These are phyloP conservation scores for Pyropia yezoensis DNA, from an alignment of 23 red algal genomes.

Conservation along the genomic window DNA sequence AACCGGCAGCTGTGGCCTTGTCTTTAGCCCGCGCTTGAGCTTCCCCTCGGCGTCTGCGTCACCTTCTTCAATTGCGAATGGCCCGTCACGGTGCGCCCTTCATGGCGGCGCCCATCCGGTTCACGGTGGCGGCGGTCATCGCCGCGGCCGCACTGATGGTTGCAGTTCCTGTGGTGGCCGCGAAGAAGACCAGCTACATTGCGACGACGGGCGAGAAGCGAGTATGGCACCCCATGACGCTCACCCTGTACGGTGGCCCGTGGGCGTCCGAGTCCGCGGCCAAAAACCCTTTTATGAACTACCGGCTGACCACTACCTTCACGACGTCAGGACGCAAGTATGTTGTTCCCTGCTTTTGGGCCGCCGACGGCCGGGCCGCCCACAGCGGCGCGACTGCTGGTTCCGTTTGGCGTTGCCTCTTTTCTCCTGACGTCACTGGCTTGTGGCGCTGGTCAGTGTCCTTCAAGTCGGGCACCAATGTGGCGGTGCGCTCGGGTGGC, in stretches of 20 bases:
- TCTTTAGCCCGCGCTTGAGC: too few relatives aligned
- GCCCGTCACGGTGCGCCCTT: too few relatives aligned
- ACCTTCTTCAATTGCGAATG: too few relatives aligned
- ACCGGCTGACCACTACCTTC: slow-evolving; percentile 25
- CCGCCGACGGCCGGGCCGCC: slow-evolving; percentile 41
- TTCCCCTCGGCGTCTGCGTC: too few relatives aligned
- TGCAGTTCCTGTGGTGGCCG: too few relatives aligned
- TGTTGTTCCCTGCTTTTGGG: slow-evolving; percentile 33
- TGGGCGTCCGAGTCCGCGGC: slow-evolving; percentile 13
- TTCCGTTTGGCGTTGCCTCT: slow-evolving; percentile 30
- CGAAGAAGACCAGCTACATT: too few relatives aligned
- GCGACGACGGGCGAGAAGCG: not conserved
- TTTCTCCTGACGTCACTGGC: slow-evolving; percentile 17
- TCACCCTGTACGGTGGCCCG: slow-evolving; percentile 22
- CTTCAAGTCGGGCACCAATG: slow-evolving; percentile 17
- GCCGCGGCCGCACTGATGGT: too few relatives aligned
- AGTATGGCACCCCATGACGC: slow-evolving; percentile 18
- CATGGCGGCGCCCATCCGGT: too few relatives aligned
- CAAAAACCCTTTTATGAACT: slow-evolving; percentile 33
- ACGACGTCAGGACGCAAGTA: slow-evolving; percentile 13
- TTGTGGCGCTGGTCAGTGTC: slow-evolving; percentile 20
- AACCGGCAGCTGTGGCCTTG: too few relatives aligned
- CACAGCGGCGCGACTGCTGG: slow-evolving; percentile 22
- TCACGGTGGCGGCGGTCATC: too few relatives aligned
- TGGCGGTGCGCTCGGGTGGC: slow-evolving; percentile 12